Evolutionary conservation across 176 grass and related monocot genomes (phyloP), one percentile per base, ranked within the genome.

Genomic region (Oryza meridionalis): DNA sequence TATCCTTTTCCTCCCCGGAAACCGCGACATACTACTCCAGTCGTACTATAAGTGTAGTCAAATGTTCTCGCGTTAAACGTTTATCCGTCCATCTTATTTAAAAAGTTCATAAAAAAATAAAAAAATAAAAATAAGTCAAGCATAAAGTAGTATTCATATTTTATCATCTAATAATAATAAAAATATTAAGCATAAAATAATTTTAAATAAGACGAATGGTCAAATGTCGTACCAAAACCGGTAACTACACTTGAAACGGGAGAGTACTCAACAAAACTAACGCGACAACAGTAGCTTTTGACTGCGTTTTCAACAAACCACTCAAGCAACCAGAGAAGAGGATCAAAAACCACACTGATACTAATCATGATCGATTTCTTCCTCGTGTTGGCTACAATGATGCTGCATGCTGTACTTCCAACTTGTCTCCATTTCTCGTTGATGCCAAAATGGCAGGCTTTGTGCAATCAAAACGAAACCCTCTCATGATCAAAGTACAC

Each of bases 401-500:
- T 38, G 32, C 3, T 51, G 49, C 15, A 43, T n/a, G 14, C 26
- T 55, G 70, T 16, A 38, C 75, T 11, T 26, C 9, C 13, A 44
- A n/a, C 4, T 14, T 50, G 58, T 62, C 16, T 72, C 79, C 53
- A 72, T 65, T 65, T 31, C 16, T 31, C 16, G 31, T n/a, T 46
- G 14, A 51, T 29, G 38, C 58, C 19, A 63, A 15, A 83, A 65
- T 22, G 53, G 53, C 53, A 72, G 22, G 21, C 11, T 37, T 67
- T 33, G 69, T 62, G 76, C 75, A 33, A 84, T 84, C 63, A 15
- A 63, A 74, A 80, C 35, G 35, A 46, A 46, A 69, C 26, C 62
- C 31, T 77, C 72, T 68, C 61, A 61, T 35, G 46, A 21, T 58
- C 53, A 58, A 58, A 58, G 53, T 58, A n/a, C 53, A 58, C 35